Conservation (phyloP, 495 filamentous ascomycete genomes). For the Penicillium macrosclerotiorum region DNA sequence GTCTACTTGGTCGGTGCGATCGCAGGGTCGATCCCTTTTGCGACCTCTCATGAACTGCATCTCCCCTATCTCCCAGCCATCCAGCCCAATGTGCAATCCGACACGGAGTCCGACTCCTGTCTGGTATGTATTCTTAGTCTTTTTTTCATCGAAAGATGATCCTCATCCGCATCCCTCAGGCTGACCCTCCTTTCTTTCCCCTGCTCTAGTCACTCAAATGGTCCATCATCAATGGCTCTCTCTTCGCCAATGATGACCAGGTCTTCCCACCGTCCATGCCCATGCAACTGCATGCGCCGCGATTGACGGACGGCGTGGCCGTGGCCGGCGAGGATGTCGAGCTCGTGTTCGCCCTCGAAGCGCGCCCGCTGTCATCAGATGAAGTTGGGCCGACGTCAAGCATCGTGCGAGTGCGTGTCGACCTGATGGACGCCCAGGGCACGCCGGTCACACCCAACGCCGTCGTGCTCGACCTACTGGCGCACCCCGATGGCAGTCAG, state of each 20-base stretch:
- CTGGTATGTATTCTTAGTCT: constrained; percentile 18
- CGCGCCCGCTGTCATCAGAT: constrained; percentile 21
- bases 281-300: constrained; percentile 32
- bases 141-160: not conserved
- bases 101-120: constrained; percentile 15
- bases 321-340: constrained; percentile 12
- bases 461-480: constrained; percentile 18
- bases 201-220: constrained; percentile 40
- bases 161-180: constrained; percentile 3
- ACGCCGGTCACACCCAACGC: constrained; percentile 17
- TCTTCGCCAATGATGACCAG: constrained; percentile 42
- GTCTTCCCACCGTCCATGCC: constrained; percentile 41
- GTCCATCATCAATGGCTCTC: constrained; percentile 34
- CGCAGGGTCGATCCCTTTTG: constrained; percentile 14
- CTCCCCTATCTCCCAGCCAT: constrained; percentile 24
- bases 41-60: constrained; percentile 22
- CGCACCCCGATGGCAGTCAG: constrained; percentile 13
- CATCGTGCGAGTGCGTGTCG: constrained; percentile 26
- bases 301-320: constrained; percentile 9
- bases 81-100: constrained; percentile 13
- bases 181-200: too few relatives aligned
- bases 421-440: constrained; percentile 26
- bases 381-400: constrained; percentile 8
- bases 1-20: constrained; percentile 16
- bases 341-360: constrained; percentile 28